Evolutionary conservation across 83 land plant genomes (phyloP).

Genomic region (Thuja plicata): DNA sequence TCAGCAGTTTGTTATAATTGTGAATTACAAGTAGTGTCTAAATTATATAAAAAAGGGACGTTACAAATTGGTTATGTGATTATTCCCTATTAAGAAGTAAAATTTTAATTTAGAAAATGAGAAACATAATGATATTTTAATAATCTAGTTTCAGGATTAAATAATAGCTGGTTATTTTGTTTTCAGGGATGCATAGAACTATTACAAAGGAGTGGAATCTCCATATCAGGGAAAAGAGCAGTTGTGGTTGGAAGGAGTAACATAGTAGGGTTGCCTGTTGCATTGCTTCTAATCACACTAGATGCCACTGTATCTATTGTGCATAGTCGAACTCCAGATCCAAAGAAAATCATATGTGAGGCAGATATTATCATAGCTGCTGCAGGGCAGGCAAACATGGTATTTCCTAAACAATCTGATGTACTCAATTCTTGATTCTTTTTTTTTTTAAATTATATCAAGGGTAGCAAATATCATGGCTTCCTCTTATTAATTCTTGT

Average conservation of each 20-base stretch:
- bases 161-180: constrained; percentile 7
- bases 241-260: constrained; percentile 93
- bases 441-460: neutral
- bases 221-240: constrained; percentile 61
- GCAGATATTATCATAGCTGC: constrained; percentile 94
- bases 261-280: constrained; percentile 82
- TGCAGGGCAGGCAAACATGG: constrained; percentile 86
- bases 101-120: neutral
- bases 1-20: too few relatives aligned
- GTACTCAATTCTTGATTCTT: neutral
- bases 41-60: too few relatives aligned
- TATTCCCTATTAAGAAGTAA: neutral
- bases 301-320: constrained; percentile 92
- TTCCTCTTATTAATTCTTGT: neutral
- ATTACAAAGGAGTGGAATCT: constrained; percentile 54
- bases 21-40: too few relatives aligned
- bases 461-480: neutral
- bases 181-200: constrained; percentile 83
- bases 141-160: neutral
- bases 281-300: constrained; percentile 70
- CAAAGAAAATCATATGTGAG: constrained; percentile 63
- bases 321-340: constrained; percentile 71
- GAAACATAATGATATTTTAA: neutral
- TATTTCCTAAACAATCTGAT: constrained; percentile 19
- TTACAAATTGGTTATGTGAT: neutral